Conservation (phyloP, 2,329 filamentous ascomycete genomes). For the Aspergillus novofumigatus region DNA sequence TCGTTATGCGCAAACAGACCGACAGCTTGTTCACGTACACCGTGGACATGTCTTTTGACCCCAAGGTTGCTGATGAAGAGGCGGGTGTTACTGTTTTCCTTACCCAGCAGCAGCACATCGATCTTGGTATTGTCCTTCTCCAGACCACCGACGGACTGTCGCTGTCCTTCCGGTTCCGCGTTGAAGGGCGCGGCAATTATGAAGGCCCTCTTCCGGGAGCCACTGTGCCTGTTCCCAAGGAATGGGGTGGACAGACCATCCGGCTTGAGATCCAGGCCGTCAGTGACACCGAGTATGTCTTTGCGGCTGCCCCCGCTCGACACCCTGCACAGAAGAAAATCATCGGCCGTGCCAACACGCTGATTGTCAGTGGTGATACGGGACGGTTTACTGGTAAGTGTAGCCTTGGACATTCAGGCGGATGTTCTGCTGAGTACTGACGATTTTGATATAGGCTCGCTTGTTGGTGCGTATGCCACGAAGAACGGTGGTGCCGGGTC, state of each 20-base stretch:
- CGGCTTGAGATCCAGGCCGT: slow-evolving; percentile 4
- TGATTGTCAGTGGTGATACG: slow-evolving; percentile 3
- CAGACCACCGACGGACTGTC: slow-evolving; percentile 2
- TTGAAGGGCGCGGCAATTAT: neutral
- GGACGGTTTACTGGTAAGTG: slow-evolving; percentile 3
- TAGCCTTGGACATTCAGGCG: too few species aligned
- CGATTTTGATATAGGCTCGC: neutral
- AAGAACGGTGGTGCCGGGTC: neutral
- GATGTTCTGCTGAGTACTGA: neutral
- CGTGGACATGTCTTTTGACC: slow-evolving; percentile 8
- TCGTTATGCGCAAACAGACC: slow-evolving; percentile 14
- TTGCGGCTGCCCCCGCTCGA: neutral
- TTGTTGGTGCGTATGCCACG: slow-evolving; percentile 3
- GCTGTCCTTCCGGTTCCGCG: neutral
- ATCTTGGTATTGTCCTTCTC: slow-evolving; percentile 12
- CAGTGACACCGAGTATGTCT: slow-evolving; percentile 1
- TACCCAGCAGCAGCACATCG: slow-evolving; percentile 16
- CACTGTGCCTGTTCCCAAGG: slow-evolving; percentile 1
- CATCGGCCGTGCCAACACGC: neutral
- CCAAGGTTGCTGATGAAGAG: slow-evolving; percentile 3
- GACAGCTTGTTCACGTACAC: slow-evolving; percentile 15
- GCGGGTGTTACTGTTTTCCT: slow-evolving; percentile 16
- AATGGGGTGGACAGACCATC: slow-evolving; percentile 1
- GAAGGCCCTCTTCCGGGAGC: neutral
- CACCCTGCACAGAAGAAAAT: neutral